Conservation (phyloP, 2,329 filamentous ascomycete genomes). For the Grosmannia clavigera region DNA sequence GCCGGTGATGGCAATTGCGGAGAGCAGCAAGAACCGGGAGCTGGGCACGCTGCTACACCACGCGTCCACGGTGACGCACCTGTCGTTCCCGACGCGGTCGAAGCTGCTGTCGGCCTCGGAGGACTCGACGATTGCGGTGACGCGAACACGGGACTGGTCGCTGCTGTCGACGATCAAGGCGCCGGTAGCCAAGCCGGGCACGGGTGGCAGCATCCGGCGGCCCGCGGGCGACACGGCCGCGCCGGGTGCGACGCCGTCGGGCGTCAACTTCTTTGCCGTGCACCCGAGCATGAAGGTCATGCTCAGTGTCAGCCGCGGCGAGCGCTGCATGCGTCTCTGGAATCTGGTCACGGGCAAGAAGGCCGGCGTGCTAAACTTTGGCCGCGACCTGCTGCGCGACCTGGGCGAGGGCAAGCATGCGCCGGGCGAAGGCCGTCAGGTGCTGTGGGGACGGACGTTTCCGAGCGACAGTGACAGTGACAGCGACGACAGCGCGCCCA, state of each 20-base stretch:
- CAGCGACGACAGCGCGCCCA: constrained; percentile 29
- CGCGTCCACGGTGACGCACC: constrained; percentile 63
- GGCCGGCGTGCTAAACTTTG: constrained; percentile 82
- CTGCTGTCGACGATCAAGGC: constrained; percentile 80
- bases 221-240: constrained; percentile 85
- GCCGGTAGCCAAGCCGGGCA: constrained; percentile 67
- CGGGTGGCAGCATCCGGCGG: constrained; percentile 30
- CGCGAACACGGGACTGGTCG: constrained; percentile 79
- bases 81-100: constrained; percentile 71
- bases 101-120: constrained; percentile 84
- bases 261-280: constrained; percentile 88
- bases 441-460: constrained; percentile 49
- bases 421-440: constrained; percentile 69
- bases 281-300: constrained; percentile 96
- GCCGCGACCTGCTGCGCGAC: constrained; percentile 55
- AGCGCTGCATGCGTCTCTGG: constrained; percentile 88
- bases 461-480: constrained; percentile 32
- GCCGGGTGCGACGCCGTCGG: constrained; percentile 67
- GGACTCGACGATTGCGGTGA: constrained; percentile 83
- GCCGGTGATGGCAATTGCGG: constrained; percentile 46
- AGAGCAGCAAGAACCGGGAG: constrained; percentile 80
- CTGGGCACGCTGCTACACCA: constrained; percentile 82
- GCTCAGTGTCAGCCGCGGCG: constrained; percentile 81
- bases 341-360: constrained; percentile 95
- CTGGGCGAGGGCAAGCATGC: constrained; percentile 61